Evolutionary conservation across 352 stramenopile species (phyloP), one percentile per base, ranked within the genome.

Genomic region (Stramenopiles sp.): DNA sequence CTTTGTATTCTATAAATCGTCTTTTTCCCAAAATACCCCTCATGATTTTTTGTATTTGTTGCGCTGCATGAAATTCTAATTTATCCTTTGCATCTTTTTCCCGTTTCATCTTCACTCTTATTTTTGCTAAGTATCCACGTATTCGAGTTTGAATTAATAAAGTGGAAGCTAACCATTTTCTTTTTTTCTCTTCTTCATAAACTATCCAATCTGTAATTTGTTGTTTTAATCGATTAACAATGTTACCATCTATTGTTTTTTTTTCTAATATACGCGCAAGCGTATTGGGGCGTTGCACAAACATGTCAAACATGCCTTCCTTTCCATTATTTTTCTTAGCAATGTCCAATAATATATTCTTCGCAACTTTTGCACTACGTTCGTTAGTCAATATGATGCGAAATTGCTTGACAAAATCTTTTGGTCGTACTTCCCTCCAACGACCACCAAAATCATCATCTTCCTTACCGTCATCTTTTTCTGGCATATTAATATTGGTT

Each of bases 381-480:
- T 69, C 53, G 20, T 69, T 27, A 23, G 20, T 27, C 53, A 69
- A 69, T 23, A 69, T 20, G 27, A 27, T 27, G 20, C 53, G 53
- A 69, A 69, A 69, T 23, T 23, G 53, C 53, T 69, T 69, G 53
- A 69, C 53, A 69, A 69, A 69, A 27, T 69, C 53, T 69, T 69
- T 69, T 69, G 53, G 53, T 27, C 27, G 20, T 27, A 69, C 53
- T 27, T 69, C 53, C 53, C 27, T 69, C 20, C 27, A 69, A 20
- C 53, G 53, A 27, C 20, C 53, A 20, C 53, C 53, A 27, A 23
- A 27, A 27, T 20, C 20, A 69, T 69, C 53, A 20, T 69, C 20
- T 69, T 20, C 53, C n/a, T n/a, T n/a, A n/a, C n/a, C n/a, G n/a
- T n/a, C n/a, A n/a, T n/a, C n/a, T n/a, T n/a, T n/a, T n/a, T n/a